A percentile compares a stretch with the other conserved stretches of the same genome.
Conservation (phyloP, 768 basidiomycete species). For the Hydnum rufescens region DNA sequence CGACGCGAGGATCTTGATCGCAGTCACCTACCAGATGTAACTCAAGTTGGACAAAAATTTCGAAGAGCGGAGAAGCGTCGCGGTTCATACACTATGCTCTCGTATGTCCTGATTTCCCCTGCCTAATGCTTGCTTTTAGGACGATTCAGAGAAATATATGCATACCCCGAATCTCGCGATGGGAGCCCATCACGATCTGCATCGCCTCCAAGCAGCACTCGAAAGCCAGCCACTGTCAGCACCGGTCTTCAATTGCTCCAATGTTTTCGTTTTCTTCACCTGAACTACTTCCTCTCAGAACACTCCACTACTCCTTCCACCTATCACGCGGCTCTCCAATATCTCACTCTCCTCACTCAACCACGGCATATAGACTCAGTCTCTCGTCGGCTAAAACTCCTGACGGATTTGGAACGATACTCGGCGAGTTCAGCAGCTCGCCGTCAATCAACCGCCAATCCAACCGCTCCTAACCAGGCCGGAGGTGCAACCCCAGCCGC, state of each 20-base stretch:
- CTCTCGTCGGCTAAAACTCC: conserved; percentile 77
- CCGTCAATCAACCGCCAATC: neutral
- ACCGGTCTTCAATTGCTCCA: conserved; percentile 67
- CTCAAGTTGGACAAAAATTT: conserved; percentile 52
- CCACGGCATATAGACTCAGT: conserved; percentile 92
- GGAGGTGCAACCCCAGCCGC: neutral
- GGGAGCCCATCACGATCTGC: conserved; percentile 24
- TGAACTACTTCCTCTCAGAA: conserved; percentile 60
- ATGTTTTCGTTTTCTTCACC: no score
- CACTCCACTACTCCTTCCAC: conserved; percentile 64
- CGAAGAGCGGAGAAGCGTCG: conserved; percentile 45
- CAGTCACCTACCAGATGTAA: conserved; percentile 38
- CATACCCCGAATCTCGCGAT: conserved; percentile 33
- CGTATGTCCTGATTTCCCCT: neutral
- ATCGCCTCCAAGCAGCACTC: conserved; percentile 29
- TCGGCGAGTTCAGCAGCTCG: conserved; percentile 17
- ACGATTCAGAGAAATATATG: conserved; percentile 34
- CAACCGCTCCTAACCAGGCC: neutral
- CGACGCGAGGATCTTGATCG: conserved; percentile 50
- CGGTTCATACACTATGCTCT: conserved; percentile 19
- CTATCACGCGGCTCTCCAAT: conserved; percentile 61
- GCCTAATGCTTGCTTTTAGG: conserved; percentile 1
- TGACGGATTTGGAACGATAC: conserved; percentile 80
- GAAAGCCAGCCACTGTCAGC: conserved; percentile 48
- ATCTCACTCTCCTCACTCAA: conserved; percentile 82